Percentiles rank a stretch among this genome's conserved stretches.
Conservation (phyloP, 306 rosid species). For the Trifolium repens region DNA sequence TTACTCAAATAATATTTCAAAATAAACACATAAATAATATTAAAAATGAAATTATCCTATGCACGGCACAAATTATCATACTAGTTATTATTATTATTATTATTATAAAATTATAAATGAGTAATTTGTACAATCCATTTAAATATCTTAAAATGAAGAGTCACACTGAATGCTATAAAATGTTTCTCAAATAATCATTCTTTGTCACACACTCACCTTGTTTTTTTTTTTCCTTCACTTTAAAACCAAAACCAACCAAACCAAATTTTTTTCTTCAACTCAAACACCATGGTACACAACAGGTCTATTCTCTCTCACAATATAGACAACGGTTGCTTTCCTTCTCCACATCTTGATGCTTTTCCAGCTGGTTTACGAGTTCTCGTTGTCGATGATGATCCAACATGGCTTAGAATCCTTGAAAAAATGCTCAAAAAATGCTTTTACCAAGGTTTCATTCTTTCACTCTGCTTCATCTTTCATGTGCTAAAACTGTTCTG, state of each 20-base stretch:
- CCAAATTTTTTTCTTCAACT: slow-evolving; percentile 29
- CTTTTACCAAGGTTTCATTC: slow-evolving; percentile 63
- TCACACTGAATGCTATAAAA: too few relatives aligned
- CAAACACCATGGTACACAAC: slow-evolving; percentile 26
- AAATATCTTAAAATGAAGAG: too few relatives aligned
- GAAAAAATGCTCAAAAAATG: slow-evolving; percentile 98
- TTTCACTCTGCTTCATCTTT: neutral
- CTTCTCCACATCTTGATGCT: slow-evolving; percentile 58
- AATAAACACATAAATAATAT: too few relatives aligned
- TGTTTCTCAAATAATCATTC: too few relatives aligned
- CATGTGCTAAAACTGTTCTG: slow-evolving; percentile 3
- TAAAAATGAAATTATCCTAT: too few relatives aligned
- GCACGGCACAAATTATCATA: too few relatives aligned
- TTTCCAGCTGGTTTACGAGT: slow-evolving; percentile 94
- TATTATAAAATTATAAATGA: too few relatives aligned
- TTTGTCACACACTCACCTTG: neutral
- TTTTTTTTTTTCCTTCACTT: slow-evolving; percentile 24
- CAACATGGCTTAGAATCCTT: slow-evolving; percentile 89
- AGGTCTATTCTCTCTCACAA: slow-evolving; percentile 32
- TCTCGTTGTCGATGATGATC: slow-evolving; percentile 96
- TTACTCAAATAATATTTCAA: too few relatives aligned
- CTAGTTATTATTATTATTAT: too few relatives aligned
- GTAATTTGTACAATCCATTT: too few relatives aligned
- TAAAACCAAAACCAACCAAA: slow-evolving; percentile 53
- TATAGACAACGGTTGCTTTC: slow-evolving; percentile 82